Conservation (phyloP, 768 basidiomycete genomes). For the Xerocomus brunneocitrinus region DNA sequence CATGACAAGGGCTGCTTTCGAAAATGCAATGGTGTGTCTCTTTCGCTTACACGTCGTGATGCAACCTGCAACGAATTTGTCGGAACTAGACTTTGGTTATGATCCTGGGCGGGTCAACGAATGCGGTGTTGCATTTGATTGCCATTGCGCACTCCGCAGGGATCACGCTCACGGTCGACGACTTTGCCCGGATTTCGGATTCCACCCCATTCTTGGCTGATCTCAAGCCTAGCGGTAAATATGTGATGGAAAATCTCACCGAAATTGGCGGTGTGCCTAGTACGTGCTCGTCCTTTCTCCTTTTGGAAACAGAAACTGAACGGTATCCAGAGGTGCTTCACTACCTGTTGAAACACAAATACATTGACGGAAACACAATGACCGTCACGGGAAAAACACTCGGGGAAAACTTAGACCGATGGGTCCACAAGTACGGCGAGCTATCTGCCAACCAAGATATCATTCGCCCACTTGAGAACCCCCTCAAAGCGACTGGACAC, state of each 20-base stretch:
- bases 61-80: slow-evolving; percentile 3
- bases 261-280: slow-evolving; percentile 96
- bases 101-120: slow-evolving; percentile 96
- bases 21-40: slow-evolving; percentile 85
- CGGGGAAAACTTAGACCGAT: slow-evolving; percentile 88
- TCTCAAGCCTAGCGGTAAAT: slow-evolving; percentile 95
- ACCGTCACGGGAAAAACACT: slow-evolving; percentile 89
- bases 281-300: slow-evolving; percentile 36
- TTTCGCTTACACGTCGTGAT: slow-evolving; percentile 4
- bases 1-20: slow-evolving; percentile 95
- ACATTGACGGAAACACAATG: slow-evolving; percentile 87
- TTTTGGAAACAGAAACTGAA: background rate
- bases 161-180: slow-evolving; percentile 81
- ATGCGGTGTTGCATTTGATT: slow-evolving; percentile 94
- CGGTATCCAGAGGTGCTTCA: slow-evolving; percentile 64
- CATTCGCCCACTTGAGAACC: slow-evolving; percentile 80
- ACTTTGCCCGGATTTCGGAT: slow-evolving; percentile 93
- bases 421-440: slow-evolving; percentile 77
- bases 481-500: slow-evolving; percentile 88
- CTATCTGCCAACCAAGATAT: slow-evolving; percentile 74
- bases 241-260: slow-evolving; percentile 97
- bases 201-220: slow-evolving; percentile 92
- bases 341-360: slow-evolving; percentile 79
- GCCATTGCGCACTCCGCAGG: slow-evolving; percentile 96
- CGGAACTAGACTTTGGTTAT: slow-evolving; percentile 78